Evolutionary conservation across 1,284 basidiomycete genomes (phyloP), one percentile per base, ranked within the genome.

Genomic region (Melampsora abietis-canadensis): DNA sequence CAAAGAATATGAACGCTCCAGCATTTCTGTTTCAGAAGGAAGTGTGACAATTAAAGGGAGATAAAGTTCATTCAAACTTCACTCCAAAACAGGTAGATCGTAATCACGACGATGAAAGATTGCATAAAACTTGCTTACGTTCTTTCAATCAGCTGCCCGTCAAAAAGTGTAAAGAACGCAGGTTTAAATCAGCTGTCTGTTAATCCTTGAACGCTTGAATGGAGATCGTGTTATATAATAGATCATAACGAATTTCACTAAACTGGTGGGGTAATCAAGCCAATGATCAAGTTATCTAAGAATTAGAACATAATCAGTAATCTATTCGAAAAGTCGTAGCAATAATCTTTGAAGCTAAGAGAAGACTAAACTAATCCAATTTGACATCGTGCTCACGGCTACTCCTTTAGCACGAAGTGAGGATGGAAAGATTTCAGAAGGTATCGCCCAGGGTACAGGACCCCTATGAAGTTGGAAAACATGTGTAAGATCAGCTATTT

Each of bases 401-500:
- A 81, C 80, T 17, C 81, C 81, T 72, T 81, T 81, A 14, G 81
- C 77, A 17, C 81, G 78, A 51, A 77, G 76, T 19, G 75, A 75
- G 2, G 76, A 77, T 2, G 78, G 63, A 75, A 77, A 77, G 19
- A 81, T 76, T 70, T 81, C 80, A 19, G 79, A 67, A 31, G 80
- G 81, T 68, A 82, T 78, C 0, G 78, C 70, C 81, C 81, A 81
- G 10, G 62, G 48, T 21, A 73, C 60, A n/a, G 70, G 70, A 2
- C 70, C 70, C 70, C 70, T 73, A n/a, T n/a, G 37, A 57, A 21
- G 47, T 12, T 27, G 40, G 19, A 27, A 24, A 40, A 21, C 15
- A 62, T 44, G 27, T 2, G 51, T 57, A 21, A 21, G 14, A 21
- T 57, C 6, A 57, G n/a, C 8, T 57, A 57, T 24, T 37, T 44